Base-by-base conservation (phyloP, 305 asterid species). In the Fraxinus sp. region DNA sequence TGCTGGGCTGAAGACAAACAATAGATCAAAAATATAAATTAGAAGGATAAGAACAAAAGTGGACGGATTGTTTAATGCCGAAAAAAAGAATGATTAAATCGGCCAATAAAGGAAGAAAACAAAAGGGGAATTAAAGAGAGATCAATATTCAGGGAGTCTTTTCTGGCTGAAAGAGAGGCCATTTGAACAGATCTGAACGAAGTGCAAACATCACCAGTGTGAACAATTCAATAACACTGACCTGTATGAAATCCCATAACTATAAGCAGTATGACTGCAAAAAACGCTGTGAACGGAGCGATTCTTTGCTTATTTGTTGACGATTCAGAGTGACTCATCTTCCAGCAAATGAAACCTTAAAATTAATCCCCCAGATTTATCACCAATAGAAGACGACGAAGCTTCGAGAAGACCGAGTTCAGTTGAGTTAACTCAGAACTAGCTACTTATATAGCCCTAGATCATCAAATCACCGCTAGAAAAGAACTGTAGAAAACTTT, bases 241-340 rank as follows among this genome's bases (percentile, higher is more conserved):
- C 94, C 94, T 89, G 89, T 83, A 75, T 76, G 84, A 80, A 81
- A 26, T 79, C 81, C 89, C 76, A 85, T 64, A 83, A 89, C 79
- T 5, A 85, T 75, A 79, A 91, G 84, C 77, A 86, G 52, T 37
- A 90, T 26, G 74, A 78, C 68, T 32, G 80, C 83, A 24, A 86
- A 72, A 35, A 84, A 37, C 78, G 87, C 93, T 85, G 89, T 83
- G 32, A 79, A 30, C 57, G 75, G 26, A 32, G 87, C 82, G 37
- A 82, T 41, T 84, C 86, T 62, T 76, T 86, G 85, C 86, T 85
- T 81, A 76, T 84, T 52, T 52, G 80, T 77, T 55, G 88, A 81
- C 75, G 87, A 49, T 55, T 82, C 87, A 70, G 37, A 66, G 73
- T 39, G 81, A 90, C 86, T 88, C 18, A 62, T 79, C 52, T 28